Evolutionary conservation across 1,284 basidiomycete genomes (phyloP), one percentile per base, ranked within the genome.

Genomic region (Kalmanozyma brasiliensis): DNA sequence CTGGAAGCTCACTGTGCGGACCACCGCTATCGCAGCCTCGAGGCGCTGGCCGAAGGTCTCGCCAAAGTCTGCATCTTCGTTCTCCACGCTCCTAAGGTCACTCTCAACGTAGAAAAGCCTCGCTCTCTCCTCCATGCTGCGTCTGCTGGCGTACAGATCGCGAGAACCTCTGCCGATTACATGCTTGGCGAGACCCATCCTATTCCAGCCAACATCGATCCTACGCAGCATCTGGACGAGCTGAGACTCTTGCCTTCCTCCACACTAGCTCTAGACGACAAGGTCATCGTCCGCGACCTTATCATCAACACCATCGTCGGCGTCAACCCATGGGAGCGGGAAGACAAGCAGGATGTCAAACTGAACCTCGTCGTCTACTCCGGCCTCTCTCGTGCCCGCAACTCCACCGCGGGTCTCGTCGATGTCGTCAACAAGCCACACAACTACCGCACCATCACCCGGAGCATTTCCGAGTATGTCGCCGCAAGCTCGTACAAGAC

Each of bases 261-360:
- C 3, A 33, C 33, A 10, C 57, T 52, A 14, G 70, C 74, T 6
- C 40, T 58, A 19, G 44, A 75, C 24, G 75, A 79, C 58, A 72
- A 52, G 35, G 69, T 86, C 66, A 78, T 83, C 44, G 80, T 91
- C 8, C 83, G 85, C 17, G 85, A 86, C 60, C 81, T 92, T 7
- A 82, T 84, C 24, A 86, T 88, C 42, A 84, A 86, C 19, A 85
- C 87, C 24, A 86, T 93, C 52, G 84, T 93, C 43, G 92, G 91
- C 0, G 85, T 93, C 43, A 89, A 91, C 73, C 84, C 86, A 2
- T 88, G 88, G 79, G 92, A 93, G 81, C 84, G 91, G 16, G 79
- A 85, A 44, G 87, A 89, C 76, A 86, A 86, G 74, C 92, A 94
- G 78, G 79, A 86, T 29, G 87, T 93, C n/a, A 83, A 86, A 17